Evolutionary conservation across 2,329 filamentous ascomycete species (phyloP).

Genomic region (Trichoderma afroharzianum): DNA sequence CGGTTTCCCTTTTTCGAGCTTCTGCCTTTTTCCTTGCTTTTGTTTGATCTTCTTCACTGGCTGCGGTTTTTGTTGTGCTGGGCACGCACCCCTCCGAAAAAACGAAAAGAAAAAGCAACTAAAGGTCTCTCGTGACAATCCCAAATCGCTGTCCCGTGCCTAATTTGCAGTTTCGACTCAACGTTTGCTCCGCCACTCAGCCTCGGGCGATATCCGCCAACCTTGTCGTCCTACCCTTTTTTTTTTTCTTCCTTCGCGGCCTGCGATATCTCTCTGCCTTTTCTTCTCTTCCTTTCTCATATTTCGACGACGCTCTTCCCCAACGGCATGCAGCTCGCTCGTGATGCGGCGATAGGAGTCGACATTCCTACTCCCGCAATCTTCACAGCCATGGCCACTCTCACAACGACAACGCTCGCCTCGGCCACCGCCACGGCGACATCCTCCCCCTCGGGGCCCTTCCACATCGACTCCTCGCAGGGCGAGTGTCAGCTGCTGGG

Average conservation of each 20-base stretch:
- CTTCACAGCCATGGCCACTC: conserved; percentile 11
- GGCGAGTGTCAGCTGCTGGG: conserved; percentile 87
- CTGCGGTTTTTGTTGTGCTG: background rate
- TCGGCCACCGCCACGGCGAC: conserved; percentile 23
- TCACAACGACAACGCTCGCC: conserved; percentile 17
- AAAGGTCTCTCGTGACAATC: background rate
- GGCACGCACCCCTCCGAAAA: background rate
- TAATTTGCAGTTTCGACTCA: background rate
- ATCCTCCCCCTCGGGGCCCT: conserved; percentile 24
- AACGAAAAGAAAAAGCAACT: background rate
- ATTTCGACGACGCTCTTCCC: background rate
- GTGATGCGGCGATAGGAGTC: conserved; percentile 18
- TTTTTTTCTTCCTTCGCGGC: background rate
- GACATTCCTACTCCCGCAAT: conserved; percentile 19
- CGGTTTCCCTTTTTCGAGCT: background rate
- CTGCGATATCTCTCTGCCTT: background rate
- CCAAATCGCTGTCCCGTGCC: background rate
- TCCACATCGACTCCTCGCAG: conserved; percentile 43
- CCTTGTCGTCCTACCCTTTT: background rate
- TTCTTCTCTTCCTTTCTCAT: background rate
- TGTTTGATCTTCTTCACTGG: background rate
- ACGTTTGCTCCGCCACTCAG: conserved; percentile 5
- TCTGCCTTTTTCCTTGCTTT: background rate
- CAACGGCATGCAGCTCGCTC: conserved; percentile 11
- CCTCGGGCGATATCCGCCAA: background rate